These are phyloP conservation scores for Plasmodium adleri DNA, from an alignment of 169 alveolate genomes.

Conservation along the genomic window DNA sequence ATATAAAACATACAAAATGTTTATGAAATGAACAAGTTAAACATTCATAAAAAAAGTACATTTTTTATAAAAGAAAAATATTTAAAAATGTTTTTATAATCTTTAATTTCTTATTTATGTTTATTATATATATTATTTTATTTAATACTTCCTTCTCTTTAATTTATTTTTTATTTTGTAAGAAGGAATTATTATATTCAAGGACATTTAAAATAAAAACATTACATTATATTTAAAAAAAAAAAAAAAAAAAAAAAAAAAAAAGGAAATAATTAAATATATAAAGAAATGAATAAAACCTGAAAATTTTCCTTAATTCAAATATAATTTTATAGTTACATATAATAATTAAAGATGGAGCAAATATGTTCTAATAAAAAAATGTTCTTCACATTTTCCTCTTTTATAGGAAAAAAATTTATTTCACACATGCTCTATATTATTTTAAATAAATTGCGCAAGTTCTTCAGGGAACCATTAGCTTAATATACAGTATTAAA, in stretches of 20 bases:
- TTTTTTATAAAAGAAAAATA: neutral
- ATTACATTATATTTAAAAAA: too few relatives aligned
- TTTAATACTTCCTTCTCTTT: conserved; percentile 6
- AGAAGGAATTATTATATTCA: neutral
- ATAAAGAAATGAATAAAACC: too few relatives aligned
- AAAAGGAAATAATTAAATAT: too few relatives aligned
- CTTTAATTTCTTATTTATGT: neutral
- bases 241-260: too few relatives aligned
- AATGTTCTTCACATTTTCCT: conserved; percentile 40
- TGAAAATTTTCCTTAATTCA: neutral
- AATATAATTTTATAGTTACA: too few relatives aligned
- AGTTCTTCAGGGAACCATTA: neutral
- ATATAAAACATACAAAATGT: too few relatives aligned
- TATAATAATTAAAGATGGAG: conserved; percentile 7
- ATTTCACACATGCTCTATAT: conserved; percentile 26
- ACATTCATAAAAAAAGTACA: too few relatives aligned
- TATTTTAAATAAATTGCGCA: neutral
- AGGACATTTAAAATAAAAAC: too few relatives aligned
- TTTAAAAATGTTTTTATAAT: neutral
- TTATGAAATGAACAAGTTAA: too few relatives aligned
- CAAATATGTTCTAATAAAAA: conserved; percentile 35
- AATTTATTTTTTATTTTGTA: neutral
- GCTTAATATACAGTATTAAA: conserved; percentile 2
- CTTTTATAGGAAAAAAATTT: conserved; percentile 13
- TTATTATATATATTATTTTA: neutral